These are phyloP conservation scores for Cornus kousa DNA, from an alignment of 148 eudicot species.

Conservation along the genomic window DNA sequence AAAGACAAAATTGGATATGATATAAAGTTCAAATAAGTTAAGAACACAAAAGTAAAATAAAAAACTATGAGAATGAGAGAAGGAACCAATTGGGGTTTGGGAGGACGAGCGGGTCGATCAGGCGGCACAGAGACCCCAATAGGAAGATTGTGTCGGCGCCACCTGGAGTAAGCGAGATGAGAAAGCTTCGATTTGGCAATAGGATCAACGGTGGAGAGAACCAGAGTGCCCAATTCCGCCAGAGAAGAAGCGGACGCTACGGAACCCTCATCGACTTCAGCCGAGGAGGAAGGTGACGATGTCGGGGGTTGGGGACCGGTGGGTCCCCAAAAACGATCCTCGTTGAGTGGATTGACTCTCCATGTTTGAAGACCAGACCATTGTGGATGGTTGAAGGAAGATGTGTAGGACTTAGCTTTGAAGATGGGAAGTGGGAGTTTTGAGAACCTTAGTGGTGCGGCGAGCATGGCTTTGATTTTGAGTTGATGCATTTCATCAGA, in stretches of 20 bases:
- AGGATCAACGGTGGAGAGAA: conserved; percentile 72
- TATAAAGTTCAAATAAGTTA: not conserved
- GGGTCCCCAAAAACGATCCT: conserved; percentile 71
- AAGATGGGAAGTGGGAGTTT: not conserved
- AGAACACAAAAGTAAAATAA: not conserved
- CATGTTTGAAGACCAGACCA: conserved; percentile 77
- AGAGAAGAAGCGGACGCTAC: conserved; percentile 38
- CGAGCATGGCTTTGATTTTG: conserved; percentile 12
- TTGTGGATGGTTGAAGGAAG: conserved; percentile 29
- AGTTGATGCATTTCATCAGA: conserved; percentile 3
- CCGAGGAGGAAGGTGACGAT: conserved; percentile 5
- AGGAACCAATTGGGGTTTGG: conserved; percentile 64
- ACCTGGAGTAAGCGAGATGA: conserved; percentile 62
- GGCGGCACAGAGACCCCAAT: conserved; percentile 65
- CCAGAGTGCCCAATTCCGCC: conserved; percentile 71
- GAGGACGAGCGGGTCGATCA: conserved; percentile 63
- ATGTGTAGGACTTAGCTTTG: conserved; percentile 20
- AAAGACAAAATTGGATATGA: not conserved
- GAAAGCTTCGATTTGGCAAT: conserved; percentile 66
- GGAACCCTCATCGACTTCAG: conserved; percentile 3
- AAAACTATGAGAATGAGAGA: not conserved
- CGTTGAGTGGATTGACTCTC: conserved; percentile 57
- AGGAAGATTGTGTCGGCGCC: conserved; percentile 44
- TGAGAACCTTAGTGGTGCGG: conserved; percentile 22
- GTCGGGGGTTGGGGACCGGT: conserved; percentile 51